Evolutionary conservation across 805 yeast species (phyloP).

Genomic region (Tetrapisispora pingtungensis): DNA sequence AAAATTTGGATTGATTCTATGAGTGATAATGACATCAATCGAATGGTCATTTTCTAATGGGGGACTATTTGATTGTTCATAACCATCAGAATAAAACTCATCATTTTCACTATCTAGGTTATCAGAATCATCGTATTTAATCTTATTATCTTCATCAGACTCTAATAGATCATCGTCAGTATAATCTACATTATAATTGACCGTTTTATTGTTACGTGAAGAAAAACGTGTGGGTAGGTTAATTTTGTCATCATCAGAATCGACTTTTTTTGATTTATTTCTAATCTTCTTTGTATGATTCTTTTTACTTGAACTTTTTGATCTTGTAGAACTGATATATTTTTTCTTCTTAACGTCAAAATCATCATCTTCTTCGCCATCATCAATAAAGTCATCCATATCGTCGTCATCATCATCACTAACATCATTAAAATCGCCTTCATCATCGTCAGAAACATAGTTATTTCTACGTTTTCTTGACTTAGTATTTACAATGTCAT

Average conservation of each 20-base stretch:
- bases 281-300: conserved; percentile 7
- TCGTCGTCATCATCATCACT: conserved; percentile 22
- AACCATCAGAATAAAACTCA: conserved; percentile 9
- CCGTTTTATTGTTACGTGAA: conserved; percentile 50
- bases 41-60: conserved; percentile 29
- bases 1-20: conserved; percentile 17
- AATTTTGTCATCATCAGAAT: conserved; percentile 9
- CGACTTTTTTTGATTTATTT: conserved; percentile 6
- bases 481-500: conserved; percentile 19
- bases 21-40: conserved; percentile 22
- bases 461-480: conserved; percentile 12
- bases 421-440: conserved; percentile 19
- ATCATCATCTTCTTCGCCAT: conserved; percentile 20
- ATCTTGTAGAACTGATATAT: not conserved
- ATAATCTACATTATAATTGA: conserved; percentile 68
- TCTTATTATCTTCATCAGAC: conserved; percentile 19
- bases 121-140: conserved; percentile 24
- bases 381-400: conserved; percentile 19
- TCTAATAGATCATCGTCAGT: conserved; percentile 37
- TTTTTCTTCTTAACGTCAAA: conserved; percentile 11
- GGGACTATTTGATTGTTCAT: conserved; percentile 23
- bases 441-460: conserved; percentile 19
- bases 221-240: conserved; percentile 62
- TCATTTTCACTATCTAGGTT: conserved; percentile 18
- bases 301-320: conserved; percentile 6